Conservation (phyloP, 169 alveolate genomes). For the Sarcocystis neurona region DNA sequence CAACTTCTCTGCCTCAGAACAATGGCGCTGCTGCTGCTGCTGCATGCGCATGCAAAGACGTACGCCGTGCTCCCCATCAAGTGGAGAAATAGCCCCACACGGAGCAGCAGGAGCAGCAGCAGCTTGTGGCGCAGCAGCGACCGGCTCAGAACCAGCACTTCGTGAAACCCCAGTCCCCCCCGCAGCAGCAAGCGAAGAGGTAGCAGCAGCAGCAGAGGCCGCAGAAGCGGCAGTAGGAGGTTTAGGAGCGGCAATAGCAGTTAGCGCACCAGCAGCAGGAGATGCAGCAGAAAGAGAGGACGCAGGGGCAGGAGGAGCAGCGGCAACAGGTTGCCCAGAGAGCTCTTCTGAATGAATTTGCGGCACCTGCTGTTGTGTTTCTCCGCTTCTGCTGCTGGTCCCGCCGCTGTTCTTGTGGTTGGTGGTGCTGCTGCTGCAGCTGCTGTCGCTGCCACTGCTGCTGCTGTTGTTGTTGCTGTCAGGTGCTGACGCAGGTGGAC, state of each 20-base stretch:
- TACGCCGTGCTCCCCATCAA: background rate
- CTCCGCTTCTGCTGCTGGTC: too few species aligned
- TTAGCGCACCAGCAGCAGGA: background rate
- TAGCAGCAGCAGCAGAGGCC: background rate
- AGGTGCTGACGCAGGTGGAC: too few species aligned
- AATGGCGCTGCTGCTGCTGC: constrained; percentile 35
- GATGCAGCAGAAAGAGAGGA: constrained; percentile 12
- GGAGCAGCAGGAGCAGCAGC: background rate
- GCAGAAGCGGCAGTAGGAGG: background rate
- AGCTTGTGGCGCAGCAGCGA: background rate
- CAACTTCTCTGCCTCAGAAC: too few species aligned
- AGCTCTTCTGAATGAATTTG: too few species aligned
- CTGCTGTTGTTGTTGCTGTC: too few species aligned
- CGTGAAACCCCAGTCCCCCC: background rate
- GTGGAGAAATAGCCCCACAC: background rate
- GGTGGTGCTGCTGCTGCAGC: too few species aligned
- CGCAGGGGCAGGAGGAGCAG: too few species aligned
- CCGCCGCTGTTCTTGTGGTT: too few species aligned
- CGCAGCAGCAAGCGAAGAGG: background rate
- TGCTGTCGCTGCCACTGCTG: too few species aligned
- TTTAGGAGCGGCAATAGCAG: too few species aligned
- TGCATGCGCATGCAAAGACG: too few species aligned
- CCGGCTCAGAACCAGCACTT: background rate
- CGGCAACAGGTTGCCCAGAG: background rate
- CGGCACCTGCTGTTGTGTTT: too few species aligned